Base-by-base conservation (phyloP, 306 rosid genomes). In the Macrotyloma uniflorum region DNA sequence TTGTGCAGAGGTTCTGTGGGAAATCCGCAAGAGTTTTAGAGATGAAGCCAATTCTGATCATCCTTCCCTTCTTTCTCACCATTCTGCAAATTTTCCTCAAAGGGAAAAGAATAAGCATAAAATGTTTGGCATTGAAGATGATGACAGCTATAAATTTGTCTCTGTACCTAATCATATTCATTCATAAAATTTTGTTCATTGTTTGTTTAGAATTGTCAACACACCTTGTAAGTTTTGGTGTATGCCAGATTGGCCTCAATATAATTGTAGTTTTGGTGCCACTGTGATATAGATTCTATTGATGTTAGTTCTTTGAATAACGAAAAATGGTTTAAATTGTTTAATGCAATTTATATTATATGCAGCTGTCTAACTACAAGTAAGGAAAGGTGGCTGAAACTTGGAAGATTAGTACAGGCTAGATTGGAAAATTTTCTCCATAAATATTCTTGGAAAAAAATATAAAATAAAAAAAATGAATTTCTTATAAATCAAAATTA, bases 1-100 rank as follows among this genome's bases (percentile, higher is more conserved):
- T 23, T 93, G 98, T 58, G 88, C 76, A n/a, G 99, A 93, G 81
- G 79, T 85, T 58, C 82, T 96, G 14, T 96, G 98, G 99, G 83
- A 74, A 3, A 90, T 96, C 38, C 87, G 99, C 2, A 93, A 93
- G 61, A 89, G 70, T 30, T 85, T 81, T 23, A 84, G 42, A 84
- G 97, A 93, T 66, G 85, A 45, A 65, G 63, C 81, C 62, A 18
- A 71, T 49, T 71, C 90, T 63, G 71, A 40, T 38, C 9, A 80
- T 53, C 80, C 93, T 64, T 32, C 87, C 3, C 55, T 76, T 50
- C 35, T 79, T 53, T 78, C 90, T 72, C 88, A 23, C 58, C 85
- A 53, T 53, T 95, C 98, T 49, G 89, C 89, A 51, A 75, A 74
- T 38, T 85, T 80, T 82, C 89, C 93, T 19, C 82, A n/a, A 40